Evolutionary conservation across 2,329 filamentous ascomycete genomes (phyloP), one percentile per base, ranked within the genome.

Genomic region (Exophiala calicioides): DNA sequence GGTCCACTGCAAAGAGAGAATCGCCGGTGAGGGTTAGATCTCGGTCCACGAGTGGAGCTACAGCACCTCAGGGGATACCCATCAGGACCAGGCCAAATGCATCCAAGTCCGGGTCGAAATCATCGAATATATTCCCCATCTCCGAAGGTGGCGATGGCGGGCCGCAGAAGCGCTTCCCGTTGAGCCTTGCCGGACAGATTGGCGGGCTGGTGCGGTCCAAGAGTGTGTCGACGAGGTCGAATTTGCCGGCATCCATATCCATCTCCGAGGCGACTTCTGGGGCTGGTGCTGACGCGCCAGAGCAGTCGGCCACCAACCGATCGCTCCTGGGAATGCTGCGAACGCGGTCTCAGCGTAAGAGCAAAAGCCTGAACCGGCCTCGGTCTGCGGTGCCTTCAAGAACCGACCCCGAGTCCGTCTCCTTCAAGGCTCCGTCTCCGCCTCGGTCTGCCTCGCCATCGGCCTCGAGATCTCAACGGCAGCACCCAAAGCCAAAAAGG

Each of bases 151-250:
- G 30, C 3, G 31, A 33, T 9, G n/a, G 26, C 2, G 20, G 43
- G 26, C 44, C 40, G 21, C 39, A 41, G 8, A 51, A 51, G 24
- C 48, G 52, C 30, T 51, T 54, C 24, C 41, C 39, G 6, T 26
- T 23, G 12, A 34, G 29, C 6, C 16, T 51, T 16, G 42, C 31
- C 13, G 48, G 44, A 3, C 33, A 27, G 3, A 32, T 49, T 7
- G 41, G 44, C 5, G 36, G 36, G 7, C 18, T 54, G 8, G 31
- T 37, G n/a, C 47, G 51, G 3, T 36, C 47, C 5, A 54, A 44
- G 21, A 50, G 47, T 19, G 4, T 44, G 2, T 37, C 42, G 23
- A 19, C 7, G 18, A 35, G 27, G 13, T 32, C 43, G 19, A 27
- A 7, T 27, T 27, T 12, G 7, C 7, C 12, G 7, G 7, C 24